phyloP scores from a whole-genome alignment of 2,329 filamentous ascomycete genomes.

The Cercospora citrullina region DNA sequence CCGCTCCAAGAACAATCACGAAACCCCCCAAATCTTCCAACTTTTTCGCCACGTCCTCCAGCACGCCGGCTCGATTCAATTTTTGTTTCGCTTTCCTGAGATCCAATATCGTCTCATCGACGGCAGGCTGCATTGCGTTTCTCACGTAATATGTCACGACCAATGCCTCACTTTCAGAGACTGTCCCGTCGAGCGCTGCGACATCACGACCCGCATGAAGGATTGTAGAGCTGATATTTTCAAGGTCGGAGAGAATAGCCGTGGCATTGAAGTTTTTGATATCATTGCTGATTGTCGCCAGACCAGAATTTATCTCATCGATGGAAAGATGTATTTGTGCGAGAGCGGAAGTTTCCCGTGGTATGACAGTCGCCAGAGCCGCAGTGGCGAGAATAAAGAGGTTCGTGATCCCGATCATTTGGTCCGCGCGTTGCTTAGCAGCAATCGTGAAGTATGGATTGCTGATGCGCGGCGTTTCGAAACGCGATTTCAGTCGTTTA shows the following conservation, averaged over 20 bases:
- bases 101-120: conserved; percentile 4
- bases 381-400: conserved; percentile 14
- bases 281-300: not conserved
- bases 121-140: not conserved
- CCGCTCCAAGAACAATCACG: not conserved
- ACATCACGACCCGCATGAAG: not conserved
- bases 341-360: not conserved
- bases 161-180: not conserved
- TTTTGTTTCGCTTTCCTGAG: not conserved
- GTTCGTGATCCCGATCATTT: conserved; percentile 11
- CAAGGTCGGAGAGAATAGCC: not conserved
- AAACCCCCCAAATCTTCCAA: conserved; percentile 4
- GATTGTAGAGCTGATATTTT: not conserved
- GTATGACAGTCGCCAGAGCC: conserved; percentile 1
- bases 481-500: not conserved
- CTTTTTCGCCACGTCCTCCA: conserved; percentile 1
- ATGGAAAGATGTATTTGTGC: conserved; percentile 2
- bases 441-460: not conserved
- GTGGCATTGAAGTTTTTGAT: not conserved
- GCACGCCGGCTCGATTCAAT: not conserved
- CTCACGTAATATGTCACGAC: not conserved
- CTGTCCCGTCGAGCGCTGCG: not conserved
- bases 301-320: not conserved
- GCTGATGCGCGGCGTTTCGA: conserved; percentile 2
- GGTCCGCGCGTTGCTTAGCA: not conserved